A percentile compares a stretch with the other conserved stretches of the same genome.
These are phyloP conservation scores for Kodamaea jinghongensis DNA, from an alignment of 805 yeast genomes.

Conservation along the genomic window DNA sequence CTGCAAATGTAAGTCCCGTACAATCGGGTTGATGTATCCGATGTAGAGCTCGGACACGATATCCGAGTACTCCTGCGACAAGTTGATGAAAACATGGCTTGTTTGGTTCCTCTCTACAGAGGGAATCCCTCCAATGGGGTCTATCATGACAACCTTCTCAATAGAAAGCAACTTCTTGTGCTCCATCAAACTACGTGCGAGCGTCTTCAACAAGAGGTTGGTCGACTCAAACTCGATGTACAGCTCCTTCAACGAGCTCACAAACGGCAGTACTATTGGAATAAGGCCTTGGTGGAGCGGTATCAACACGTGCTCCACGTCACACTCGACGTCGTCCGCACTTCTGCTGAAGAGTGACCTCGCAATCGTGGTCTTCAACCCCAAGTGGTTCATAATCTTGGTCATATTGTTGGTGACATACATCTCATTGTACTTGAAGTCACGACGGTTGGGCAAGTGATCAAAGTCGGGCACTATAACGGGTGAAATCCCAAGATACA, in stretches of 20 bases:
- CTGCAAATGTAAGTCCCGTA: slow-evolving; percentile 54
- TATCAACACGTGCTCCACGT: slow-evolving; percentile 31
- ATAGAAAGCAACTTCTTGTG: slow-evolving; percentile 42
- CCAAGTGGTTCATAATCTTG: slow-evolving; percentile 23
- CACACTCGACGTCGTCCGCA: slow-evolving; percentile 3
- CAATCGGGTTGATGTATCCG: slow-evolving; percentile 48
- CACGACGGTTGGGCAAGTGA: slow-evolving; percentile 17
- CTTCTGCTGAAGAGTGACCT: slow-evolving; percentile 25
- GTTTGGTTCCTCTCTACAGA: slow-evolving; percentile 76
- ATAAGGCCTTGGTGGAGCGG: slow-evolving; percentile 39
- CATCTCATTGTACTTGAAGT: slow-evolving; percentile 30
- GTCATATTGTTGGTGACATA: slow-evolving; percentile 33
- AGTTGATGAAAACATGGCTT: slow-evolving; percentile 83
- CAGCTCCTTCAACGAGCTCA: slow-evolving; percentile 10
- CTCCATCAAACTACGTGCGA: slow-evolving; percentile 25
- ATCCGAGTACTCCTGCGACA: slow-evolving; percentile 74
- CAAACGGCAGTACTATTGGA: slow-evolving; percentile 66
- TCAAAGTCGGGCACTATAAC: slow-evolving; percentile 44
- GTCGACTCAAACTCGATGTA: slow-evolving; percentile 26
- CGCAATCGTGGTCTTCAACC: slow-evolving; percentile 23
- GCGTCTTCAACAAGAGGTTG: slow-evolving; percentile 21
- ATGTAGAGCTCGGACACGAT: slow-evolving; percentile 61
- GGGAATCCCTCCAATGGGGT: slow-evolving; percentile 87
- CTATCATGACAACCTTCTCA: slow-evolving; percentile 80
- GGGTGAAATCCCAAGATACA: slow-evolving; percentile 71